phyloP scores from a whole-genome alignment of 768 basidiomycete species.

The Tulasnella sp. region DNA sequence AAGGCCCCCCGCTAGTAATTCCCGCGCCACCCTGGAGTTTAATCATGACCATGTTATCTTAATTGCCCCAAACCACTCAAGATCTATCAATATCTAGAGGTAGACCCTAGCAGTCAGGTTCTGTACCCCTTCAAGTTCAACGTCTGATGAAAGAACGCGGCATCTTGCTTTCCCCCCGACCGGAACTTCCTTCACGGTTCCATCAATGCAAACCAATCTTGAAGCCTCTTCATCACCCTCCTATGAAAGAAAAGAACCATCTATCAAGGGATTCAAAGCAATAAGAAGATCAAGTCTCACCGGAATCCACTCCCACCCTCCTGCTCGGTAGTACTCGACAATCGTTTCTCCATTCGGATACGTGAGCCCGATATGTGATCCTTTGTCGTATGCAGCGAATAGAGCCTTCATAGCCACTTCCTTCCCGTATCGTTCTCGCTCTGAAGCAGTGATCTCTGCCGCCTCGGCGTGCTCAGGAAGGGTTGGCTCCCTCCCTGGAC shows the following conservation, averaged over 20 bases:
- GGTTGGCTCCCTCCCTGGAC: conserved; percentile 61
- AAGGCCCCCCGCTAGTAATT: no score
- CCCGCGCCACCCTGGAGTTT: no score
- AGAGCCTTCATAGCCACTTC: conserved; percentile 51
- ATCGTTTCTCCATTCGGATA: conserved; percentile 53
- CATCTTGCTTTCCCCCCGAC: conserved; percentile 56
- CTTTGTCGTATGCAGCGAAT: conserved; percentile 69
- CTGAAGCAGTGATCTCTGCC: conserved; percentile 27
- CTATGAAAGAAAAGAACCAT: conserved; percentile 42
- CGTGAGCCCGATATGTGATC: conserved; percentile 59
- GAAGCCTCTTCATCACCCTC: conserved; percentile 55
- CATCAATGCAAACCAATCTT: conserved; percentile 76
- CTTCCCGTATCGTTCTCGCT: conserved; percentile 48
- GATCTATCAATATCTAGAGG: background rate
- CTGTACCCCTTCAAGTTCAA: background rate
- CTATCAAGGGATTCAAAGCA: background rate
- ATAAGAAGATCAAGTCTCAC: conserved; percentile 43
- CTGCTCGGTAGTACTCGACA: conserved; percentile 74
- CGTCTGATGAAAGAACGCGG: conserved; percentile 40
- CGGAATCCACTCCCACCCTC: conserved; percentile 83
- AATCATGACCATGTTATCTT: background rate
- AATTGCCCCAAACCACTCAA: background rate
- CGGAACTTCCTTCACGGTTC: conserved; percentile 61
- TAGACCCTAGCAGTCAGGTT: background rate
- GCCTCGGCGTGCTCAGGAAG: conserved; percentile 29